These are phyloP conservation scores for Tremella fuciformis DNA, from an alignment of 768 basidiomycete genomes.

Conservation along the genomic window DNA sequence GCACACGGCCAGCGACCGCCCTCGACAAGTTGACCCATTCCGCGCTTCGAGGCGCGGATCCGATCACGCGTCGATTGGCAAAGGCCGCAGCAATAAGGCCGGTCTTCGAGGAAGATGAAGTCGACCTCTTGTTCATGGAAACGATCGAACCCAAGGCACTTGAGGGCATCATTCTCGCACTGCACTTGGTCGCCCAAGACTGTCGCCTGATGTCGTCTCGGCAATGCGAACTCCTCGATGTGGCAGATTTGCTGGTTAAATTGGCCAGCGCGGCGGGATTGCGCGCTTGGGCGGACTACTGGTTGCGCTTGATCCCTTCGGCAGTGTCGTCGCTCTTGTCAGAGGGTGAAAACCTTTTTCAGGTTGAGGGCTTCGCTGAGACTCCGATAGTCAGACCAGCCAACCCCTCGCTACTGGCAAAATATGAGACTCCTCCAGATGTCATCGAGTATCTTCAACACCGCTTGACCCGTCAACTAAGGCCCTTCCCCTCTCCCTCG, in stretches of 20 bases:
- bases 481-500: constrained; percentile 23
- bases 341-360: background rate
- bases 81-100: constrained; percentile 54
- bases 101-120: constrained; percentile 71
- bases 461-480: constrained; percentile 20
- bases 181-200: constrained; percentile 72
- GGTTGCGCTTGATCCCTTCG: constrained; percentile 63
- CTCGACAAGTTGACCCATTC: constrained; percentile 10
- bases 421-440: constrained; percentile 73
- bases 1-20: background rate
- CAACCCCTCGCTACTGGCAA: constrained; percentile 53
- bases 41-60: constrained; percentile 13
- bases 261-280: constrained; percentile 56
- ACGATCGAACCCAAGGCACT: constrained; percentile 17
- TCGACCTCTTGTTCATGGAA: constrained; percentile 42
- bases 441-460: constrained; percentile 63
- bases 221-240: background rate
- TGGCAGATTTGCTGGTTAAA: constrained; percentile 24
- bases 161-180: constrained; percentile 59
- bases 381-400: background rate
- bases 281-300: constrained; percentile 88
- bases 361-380: background rate
- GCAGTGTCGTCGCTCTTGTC: constrained; percentile 4
- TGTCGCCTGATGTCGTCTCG: constrained; percentile 35
- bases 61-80: constrained; percentile 26